Percentiles rank a stretch among this genome's conserved stretches.
Conservation (phyloP, 73 alveolate genomes). For the Tetrahymena elliotti region DNA sequence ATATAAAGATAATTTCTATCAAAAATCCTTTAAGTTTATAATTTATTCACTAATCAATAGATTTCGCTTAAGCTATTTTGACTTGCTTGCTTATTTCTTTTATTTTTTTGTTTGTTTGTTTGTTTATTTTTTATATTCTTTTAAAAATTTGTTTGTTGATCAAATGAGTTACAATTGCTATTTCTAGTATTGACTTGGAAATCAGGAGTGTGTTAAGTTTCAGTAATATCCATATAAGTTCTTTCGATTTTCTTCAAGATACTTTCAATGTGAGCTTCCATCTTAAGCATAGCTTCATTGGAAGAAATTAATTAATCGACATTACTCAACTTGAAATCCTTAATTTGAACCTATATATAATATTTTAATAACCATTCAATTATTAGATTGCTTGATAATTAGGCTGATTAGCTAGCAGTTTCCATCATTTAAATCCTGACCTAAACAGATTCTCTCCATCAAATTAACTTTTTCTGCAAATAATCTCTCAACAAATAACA, state of each 20-base stretch:
- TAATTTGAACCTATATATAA: background rate
- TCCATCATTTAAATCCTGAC: background rate
- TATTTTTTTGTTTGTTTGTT: background rate
- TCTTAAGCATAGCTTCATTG: conserved; percentile 26
- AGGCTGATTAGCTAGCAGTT: background rate
- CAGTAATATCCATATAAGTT: conserved; percentile 44
- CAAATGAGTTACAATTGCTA: conserved; percentile 17
- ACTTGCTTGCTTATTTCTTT: background rate
- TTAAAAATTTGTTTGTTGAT: background rate
- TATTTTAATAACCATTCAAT: too few species aligned
- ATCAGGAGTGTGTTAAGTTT: conserved; percentile 10
- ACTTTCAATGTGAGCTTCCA: conserved; percentile 30
- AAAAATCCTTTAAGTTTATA: background rate
- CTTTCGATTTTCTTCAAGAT: conserved; percentile 31
- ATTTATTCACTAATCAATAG: too few species aligned
- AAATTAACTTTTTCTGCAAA: background rate
- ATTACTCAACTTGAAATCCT: conserved; percentile 36
- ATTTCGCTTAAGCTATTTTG: background rate
- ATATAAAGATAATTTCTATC: background rate
- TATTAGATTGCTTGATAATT: background rate
- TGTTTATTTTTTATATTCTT: background rate
- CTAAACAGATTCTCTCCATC: background rate
- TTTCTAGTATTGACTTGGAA: conserved; percentile 14
- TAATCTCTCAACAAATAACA: too few species aligned
- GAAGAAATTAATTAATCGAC: conserved; percentile 30